These are phyloP conservation scores for Oenanthe sinensis DNA, from an alignment of 129 eudicot species.

Conservation along the genomic window DNA sequence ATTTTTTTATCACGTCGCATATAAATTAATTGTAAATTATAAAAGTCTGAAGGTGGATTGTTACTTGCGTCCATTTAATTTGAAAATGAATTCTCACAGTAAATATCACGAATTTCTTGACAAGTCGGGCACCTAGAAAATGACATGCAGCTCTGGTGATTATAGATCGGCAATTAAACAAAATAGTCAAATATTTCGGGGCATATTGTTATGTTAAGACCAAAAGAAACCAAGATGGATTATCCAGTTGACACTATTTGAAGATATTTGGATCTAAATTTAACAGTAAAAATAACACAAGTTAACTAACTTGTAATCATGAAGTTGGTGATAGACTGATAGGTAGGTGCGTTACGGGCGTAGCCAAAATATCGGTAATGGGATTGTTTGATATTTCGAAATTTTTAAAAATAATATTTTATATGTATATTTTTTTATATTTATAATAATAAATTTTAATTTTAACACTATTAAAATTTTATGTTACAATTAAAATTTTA, in stretches of 20 bases:
- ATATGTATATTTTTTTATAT: too few relatives aligned
- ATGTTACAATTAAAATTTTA: too few relatives aligned
- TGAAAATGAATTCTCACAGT: neutral
- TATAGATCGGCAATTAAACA: neutral
- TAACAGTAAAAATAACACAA: neutral
- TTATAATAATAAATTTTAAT: too few relatives aligned
- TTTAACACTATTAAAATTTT: too few relatives aligned
- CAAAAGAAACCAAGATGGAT: neutral
- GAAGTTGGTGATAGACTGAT: neutral
- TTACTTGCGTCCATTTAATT: slow-evolving; percentile 10
- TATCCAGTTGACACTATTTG: neutral
- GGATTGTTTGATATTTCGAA: too few relatives aligned
- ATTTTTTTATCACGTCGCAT: neutral
- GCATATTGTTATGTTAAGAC: neutral
- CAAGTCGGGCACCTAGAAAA: neutral
- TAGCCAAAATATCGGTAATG: too few relatives aligned
- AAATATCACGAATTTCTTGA: slow-evolving; percentile 2
- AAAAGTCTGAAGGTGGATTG: slow-evolving; percentile 6
- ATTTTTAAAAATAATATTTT: too few relatives aligned
- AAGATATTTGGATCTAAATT: neutral
- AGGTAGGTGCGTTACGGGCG: too few relatives aligned
- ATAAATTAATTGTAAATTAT: neutral
- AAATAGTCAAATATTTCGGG: too few relatives aligned
- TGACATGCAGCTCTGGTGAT: neutral
- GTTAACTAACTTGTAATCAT: neutral